A percentile compares a stretch with the other conserved stretches of the same genome.
phyloP scores from a whole-genome alignment of 148 eudicot genomes.

The Vaccinium vitisidaea region DNA sequence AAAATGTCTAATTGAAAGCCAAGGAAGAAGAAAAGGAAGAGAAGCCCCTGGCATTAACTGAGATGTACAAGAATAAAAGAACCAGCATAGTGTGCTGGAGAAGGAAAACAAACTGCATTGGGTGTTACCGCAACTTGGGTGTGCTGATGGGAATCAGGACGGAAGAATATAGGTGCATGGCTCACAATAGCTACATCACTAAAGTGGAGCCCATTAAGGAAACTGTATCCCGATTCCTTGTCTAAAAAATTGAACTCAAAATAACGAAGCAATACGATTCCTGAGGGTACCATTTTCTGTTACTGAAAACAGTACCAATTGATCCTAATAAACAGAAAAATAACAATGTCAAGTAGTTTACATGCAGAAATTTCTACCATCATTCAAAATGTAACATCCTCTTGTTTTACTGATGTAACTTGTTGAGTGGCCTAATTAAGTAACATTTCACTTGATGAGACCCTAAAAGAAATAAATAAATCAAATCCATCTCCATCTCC shows the following conservation, averaged over 20 bases:
- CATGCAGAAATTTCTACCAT: not conserved
- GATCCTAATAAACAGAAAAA: not conserved
- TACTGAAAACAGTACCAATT: not conserved
- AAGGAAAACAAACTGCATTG: not conserved
- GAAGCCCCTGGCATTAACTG: not conserved
- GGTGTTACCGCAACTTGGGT: not conserved
- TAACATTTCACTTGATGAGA: not conserved
- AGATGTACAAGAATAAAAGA: not conserved
- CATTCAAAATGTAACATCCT: not conserved
- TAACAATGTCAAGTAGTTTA: not conserved
- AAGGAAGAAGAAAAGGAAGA: not conserved
- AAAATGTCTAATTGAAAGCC: not conserved
- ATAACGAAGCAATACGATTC: not conserved
- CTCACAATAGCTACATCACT: not conserved
- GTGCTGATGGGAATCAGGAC: not conserved
- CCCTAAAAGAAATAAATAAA: not conserved
- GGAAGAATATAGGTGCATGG: not conserved
- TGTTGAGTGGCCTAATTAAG: not conserved
- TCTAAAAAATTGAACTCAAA: not conserved
- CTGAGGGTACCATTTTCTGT: not conserved
- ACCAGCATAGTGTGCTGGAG: not conserved
- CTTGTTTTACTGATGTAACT: not conserved
- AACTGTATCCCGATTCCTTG: not conserved
- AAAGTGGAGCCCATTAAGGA: slow-evolving; percentile 1
- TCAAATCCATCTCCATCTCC: not conserved